Evolutionary conservation across 805 yeast genomes (phyloP).

Genomic region (Saccharomyces mikatae): DNA sequence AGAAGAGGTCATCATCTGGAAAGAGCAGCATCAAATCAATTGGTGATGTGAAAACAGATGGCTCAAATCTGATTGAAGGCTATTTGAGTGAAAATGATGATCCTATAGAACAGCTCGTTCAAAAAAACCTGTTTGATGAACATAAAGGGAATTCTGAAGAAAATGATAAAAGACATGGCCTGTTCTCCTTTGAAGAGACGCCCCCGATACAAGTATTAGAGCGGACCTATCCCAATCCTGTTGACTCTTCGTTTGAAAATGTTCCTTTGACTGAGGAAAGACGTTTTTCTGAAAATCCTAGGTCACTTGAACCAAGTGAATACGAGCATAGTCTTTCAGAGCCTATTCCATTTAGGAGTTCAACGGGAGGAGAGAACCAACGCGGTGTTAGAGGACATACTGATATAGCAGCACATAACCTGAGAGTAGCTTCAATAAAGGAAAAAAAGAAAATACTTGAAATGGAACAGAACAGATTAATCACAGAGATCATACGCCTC

Average conservation of each 20-base stretch:
- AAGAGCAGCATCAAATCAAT: neutral
- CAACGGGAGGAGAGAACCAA: neutral
- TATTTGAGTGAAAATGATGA: neutral
- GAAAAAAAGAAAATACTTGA: slow-evolving; percentile 7
- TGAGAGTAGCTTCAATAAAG: neutral
- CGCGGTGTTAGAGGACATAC: neutral
- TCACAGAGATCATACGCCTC: neutral
- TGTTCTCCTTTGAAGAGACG: neutral
- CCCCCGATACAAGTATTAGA: neutral
- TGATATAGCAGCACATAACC: neutral
- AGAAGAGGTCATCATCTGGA: neutral
- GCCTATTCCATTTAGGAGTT: neutral
- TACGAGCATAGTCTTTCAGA: neutral
- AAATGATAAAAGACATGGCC: neutral
- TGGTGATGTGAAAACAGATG: neutral
- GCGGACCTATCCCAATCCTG: neutral
- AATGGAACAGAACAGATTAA: slow-evolving; percentile 4
- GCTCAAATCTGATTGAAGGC: neutral
- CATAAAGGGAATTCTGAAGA: neutral
- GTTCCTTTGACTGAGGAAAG: neutral
- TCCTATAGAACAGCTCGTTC: neutral
- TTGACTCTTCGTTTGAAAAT: neutral
- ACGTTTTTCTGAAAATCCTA: neutral
- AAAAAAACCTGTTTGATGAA: neutral
- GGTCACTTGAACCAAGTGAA: neutral